These are phyloP conservation scores for Pseudopediastrum boryanum DNA, from an alignment of 139 green algal species.

Conservation along the genomic window DNA sequence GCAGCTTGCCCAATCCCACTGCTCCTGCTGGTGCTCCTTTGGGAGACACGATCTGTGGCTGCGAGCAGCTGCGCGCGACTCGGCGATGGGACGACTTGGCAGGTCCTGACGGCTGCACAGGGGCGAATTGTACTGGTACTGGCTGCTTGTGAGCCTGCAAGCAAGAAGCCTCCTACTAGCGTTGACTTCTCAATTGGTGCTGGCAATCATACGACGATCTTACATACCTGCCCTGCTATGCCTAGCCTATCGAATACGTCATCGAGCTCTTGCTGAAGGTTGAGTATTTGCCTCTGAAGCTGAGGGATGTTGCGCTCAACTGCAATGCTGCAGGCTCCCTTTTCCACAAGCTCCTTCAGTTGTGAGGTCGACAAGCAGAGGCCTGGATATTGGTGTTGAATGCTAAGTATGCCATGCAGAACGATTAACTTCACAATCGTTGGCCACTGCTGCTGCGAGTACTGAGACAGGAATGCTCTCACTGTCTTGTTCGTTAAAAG, in stretches of 20 bases:
- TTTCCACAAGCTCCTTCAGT: not conserved
- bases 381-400: conserved; percentile 5
- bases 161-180: too few relatives aligned
- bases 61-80: too few relatives aligned
- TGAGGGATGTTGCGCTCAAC: conserved; percentile 20
- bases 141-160: too few relatives aligned
- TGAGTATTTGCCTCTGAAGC: conserved; percentile 26
- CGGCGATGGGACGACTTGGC: too few relatives aligned
- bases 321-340: not conserved
- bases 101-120: too few relatives aligned
- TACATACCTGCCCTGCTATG: not conserved
- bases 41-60: too few relatives aligned
- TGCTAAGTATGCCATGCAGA: conserved; percentile 9
- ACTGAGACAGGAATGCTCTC: conserved; percentile 1
- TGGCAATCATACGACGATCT: too few relatives aligned
- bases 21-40: conserved; percentile 10
- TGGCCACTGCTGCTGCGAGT: not conserved
- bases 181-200: too few relatives aligned
- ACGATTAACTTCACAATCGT: conserved; percentile 8
- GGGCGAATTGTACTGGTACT: too few relatives aligned
- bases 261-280: conserved; percentile 19
- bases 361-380: not conserved
- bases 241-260: conserved; percentile 15
- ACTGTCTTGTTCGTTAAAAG: conserved; percentile 10
- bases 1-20: not conserved